Percentiles rank a stretch among this genome's conserved stretches.
These are phyloP conservation scores for Oryza punctata DNA, from an alignment of 176 grass and related monocot genomes.

Conservation along the genomic window DNA sequence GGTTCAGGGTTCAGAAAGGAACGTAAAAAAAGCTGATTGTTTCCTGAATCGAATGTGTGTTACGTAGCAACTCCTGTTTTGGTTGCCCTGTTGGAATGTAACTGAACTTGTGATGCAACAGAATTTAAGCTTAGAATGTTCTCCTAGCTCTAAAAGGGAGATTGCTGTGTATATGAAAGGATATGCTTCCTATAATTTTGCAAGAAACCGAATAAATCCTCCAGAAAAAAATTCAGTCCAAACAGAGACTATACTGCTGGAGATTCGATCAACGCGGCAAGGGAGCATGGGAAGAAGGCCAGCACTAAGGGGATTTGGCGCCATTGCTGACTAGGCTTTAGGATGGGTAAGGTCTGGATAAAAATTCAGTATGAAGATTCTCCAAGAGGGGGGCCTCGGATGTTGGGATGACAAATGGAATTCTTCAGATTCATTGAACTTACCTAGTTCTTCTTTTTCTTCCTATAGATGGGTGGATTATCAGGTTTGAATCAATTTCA, in stretches of 20 bases:
- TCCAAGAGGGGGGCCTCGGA: not conserved
- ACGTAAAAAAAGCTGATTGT: not conserved
- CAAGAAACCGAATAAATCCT: not conserved
- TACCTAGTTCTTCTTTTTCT: no score
- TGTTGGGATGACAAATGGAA: constrained; percentile 14
- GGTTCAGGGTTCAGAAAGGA: not conserved
- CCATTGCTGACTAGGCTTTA: not conserved
- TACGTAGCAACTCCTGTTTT: not conserved
- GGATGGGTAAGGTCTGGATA: not conserved
- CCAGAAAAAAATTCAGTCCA: not conserved
- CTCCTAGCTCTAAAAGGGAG: not conserved
- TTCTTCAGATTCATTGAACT: not conserved
- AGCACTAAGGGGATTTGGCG: not conserved
- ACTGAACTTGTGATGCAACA: not conserved
- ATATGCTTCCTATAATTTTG: not conserved
- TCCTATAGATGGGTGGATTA: not conserved
- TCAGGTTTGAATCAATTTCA: not conserved
- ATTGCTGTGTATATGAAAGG: not conserved
- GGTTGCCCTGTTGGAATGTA: not conserved
- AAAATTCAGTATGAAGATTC: not conserved
- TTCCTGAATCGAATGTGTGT: not conserved
- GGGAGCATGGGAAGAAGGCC: not conserved
- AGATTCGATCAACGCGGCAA: constrained; percentile 32
- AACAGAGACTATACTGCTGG: not conserved
- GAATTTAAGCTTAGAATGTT: not conserved